A percentile compares a stretch with the other conserved stretches of the same genome.
These are phyloP conservation scores for Alternaria ethzedia DNA, from an alignment of 2,329 filamentous ascomycete species.

Conservation along the genomic window DNA sequence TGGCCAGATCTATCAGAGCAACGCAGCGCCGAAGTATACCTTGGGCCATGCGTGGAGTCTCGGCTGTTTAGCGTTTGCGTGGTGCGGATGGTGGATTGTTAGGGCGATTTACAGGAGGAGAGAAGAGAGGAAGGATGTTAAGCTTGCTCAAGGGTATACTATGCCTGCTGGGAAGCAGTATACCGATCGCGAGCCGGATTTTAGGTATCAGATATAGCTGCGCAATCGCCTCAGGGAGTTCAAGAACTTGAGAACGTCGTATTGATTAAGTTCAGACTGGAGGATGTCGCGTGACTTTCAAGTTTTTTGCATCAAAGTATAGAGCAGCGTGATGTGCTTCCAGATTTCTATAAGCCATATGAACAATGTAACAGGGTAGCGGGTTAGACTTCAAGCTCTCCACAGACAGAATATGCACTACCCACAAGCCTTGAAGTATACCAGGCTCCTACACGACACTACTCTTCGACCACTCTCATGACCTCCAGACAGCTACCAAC, in stretches of 20 bases:
- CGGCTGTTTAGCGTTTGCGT: constrained; percentile 46
- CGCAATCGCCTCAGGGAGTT: accelerated
- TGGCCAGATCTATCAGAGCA: constrained; percentile 43
- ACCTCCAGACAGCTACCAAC: neutral
- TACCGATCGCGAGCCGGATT: constrained; percentile 41
- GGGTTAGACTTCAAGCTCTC: accelerated
- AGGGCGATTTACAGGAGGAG: constrained; percentile 43
- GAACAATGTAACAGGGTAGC: neutral
- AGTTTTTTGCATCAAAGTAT: neutral
- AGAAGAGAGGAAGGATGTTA: constrained; percentile 38
- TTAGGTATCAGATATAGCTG: constrained; percentile 34
- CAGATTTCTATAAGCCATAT: accelerated
- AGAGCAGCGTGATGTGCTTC: neutral
- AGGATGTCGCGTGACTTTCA: neutral
- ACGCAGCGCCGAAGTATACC: constrained; percentile 33
- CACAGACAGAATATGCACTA: accelerated
- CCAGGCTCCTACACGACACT: neutral
- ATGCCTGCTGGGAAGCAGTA: constrained; percentile 22
- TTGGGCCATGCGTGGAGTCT: constrained; percentile 48
- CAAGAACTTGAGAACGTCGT: neutral
- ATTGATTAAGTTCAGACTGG: neutral
- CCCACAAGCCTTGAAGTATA: neutral
- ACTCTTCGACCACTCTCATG: no score
- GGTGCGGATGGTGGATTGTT: constrained; percentile 49
- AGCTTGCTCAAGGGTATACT: constrained; percentile 28